A percentile compares a stretch with the other conserved stretches of the same genome.
phyloP scores from a whole-genome alignment of 1,284 basidiomycete species.

The Cryptococcus neoformans region DNA sequence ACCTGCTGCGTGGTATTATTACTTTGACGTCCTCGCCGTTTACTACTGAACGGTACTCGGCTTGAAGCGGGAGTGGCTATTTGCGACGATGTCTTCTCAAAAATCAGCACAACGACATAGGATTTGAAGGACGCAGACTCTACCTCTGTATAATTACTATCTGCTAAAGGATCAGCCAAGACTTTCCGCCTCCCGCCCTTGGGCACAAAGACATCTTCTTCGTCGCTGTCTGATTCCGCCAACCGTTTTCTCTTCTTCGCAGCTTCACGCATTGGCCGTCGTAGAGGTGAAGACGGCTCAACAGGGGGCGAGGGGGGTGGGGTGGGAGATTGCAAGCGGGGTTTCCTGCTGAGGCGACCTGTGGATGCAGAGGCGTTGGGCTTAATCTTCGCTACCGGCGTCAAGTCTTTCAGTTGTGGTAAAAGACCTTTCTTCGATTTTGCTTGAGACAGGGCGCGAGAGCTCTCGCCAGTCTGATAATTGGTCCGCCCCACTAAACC shows the following conservation, averaged over 20 bases:
- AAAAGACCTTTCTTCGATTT: no score
- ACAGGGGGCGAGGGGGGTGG: neutral
- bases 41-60: neutral
- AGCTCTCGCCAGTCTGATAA: neutral
- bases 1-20: neutral
- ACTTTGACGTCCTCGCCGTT: neutral
- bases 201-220: neutral
- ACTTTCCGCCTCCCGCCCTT: neutral
- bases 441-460: no score
- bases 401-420: no score
- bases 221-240: slow-evolving; percentile 7
- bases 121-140: neutral
- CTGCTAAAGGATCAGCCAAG: neutral
- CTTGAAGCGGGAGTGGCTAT: neutral
- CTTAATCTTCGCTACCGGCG: neutral
- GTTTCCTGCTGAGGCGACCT: neutral
- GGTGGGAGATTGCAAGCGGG: neutral
- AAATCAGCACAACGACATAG: neutral
- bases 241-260: slow-evolving; percentile 16
- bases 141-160: neutral
- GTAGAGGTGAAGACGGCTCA: slow-evolving; percentile 7
- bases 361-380: neutral
- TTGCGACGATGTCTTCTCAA: neutral
- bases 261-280: slow-evolving; percentile 5
- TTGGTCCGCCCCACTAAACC: neutral